A percentile compares a stretch with the other conserved stretches of the same genome.
These are phyloP conservation scores for Simplicillium aogashimaense DNA, from an alignment of 2,329 filamentous ascomycete genomes.

Conservation along the genomic window DNA sequence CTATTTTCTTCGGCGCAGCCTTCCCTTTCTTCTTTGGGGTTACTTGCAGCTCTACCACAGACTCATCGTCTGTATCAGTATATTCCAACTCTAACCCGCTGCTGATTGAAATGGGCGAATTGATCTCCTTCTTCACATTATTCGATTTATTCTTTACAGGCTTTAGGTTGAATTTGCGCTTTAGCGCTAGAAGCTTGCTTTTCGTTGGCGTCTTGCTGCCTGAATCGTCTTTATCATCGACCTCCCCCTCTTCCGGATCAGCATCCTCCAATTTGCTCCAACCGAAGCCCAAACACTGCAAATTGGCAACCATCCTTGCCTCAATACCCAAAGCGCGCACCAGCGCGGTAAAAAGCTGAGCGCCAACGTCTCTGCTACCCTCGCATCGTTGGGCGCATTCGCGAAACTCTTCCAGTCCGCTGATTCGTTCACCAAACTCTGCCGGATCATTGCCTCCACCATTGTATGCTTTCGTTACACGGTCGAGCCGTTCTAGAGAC, in stretches of 20 bases:
- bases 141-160: slow-evolving; percentile 8
- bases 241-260: slow-evolving; percentile 27
- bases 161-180: slow-evolving; percentile 4
- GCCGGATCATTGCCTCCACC: slow-evolving; percentile 51
- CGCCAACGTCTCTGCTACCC: slow-evolving; percentile 80
- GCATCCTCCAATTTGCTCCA: slow-evolving; percentile 84
- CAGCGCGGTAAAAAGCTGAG: slow-evolving; percentile 82
- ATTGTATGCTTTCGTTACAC: slow-evolving; percentile 61
- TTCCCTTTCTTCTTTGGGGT: slow-evolving; percentile 27
- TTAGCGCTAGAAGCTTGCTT: slow-evolving; percentile 9
- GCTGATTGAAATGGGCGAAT: slow-evolving; percentile 26
- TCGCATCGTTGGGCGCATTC: slow-evolving; percentile 56
- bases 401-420: slow-evolving; percentile 57
- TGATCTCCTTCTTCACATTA: slow-evolving; percentile 6
- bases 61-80: slow-evolving; percentile 46
- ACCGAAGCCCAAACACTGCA: slow-evolving; percentile 83
- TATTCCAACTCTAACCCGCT: slow-evolving; percentile 30
- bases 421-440: slow-evolving; percentile 67
- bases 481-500: slow-evolving; percentile 61
- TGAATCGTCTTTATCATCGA: slow-evolving; percentile 10
- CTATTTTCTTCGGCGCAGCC: slow-evolving; percentile 35
- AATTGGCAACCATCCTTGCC: slow-evolving; percentile 69
- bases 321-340: slow-evolving; percentile 74
- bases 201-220: slow-evolving; percentile 13
- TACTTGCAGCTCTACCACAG: slow-evolving; percentile 43